A percentile compares a stretch with the other conserved stretches of the same genome.
Evolutionary conservation across 257 asterid genomes (phyloP).

Genomic region (Verbena officinalis): DNA sequence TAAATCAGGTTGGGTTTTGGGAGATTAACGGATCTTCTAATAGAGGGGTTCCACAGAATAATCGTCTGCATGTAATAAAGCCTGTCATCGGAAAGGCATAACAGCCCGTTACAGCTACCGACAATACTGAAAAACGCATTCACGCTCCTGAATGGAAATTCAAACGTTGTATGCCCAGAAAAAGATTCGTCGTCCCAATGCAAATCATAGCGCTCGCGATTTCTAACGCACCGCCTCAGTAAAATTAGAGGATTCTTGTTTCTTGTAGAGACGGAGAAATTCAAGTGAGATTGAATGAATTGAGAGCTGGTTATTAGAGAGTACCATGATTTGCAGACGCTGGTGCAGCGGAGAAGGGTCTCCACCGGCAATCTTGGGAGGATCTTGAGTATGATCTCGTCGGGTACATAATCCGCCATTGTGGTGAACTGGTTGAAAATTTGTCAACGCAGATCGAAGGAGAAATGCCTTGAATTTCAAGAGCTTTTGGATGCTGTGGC

Average conservation of each 20-base stretch:
- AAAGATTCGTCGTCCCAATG: slow-evolving; percentile 32
- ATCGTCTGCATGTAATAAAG: slow-evolving; percentile 34
- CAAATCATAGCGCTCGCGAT: slow-evolving; percentile 39
- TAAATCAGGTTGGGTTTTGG: slow-evolving; percentile 45
- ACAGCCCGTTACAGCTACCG: slow-evolving; percentile 52
- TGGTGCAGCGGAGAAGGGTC: slow-evolving; percentile 47
- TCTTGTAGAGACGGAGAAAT: slow-evolving; percentile 24
- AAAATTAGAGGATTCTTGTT: slow-evolving; percentile 26
- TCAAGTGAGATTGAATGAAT: slow-evolving; percentile 46
- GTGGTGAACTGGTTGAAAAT: not conserved
- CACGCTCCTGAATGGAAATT: slow-evolving; percentile 43
- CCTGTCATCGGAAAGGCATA: slow-evolving; percentile 56
- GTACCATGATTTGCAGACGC: slow-evolving; percentile 57
- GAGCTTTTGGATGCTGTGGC: too few species aligned
- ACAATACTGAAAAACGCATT: slow-evolving; percentile 46
- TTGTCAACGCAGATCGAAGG: too few species aligned
- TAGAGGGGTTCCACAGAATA: slow-evolving; percentile 51
- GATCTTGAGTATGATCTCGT: slow-evolving; percentile 43
- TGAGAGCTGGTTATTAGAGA: slow-evolving; percentile 39
- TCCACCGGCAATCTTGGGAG: slow-evolving; percentile 45
- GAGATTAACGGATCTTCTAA: slow-evolving; percentile 38
- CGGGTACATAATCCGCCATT: slow-evolving; percentile 44
- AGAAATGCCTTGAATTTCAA: too few species aligned
- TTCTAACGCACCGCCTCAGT: slow-evolving; percentile 33
- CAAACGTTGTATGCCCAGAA: not conserved